These are phyloP conservation scores for Aegilops longissima DNA, from an alignment of 176 grass and related monocot genomes.

Conservation along the genomic window DNA sequence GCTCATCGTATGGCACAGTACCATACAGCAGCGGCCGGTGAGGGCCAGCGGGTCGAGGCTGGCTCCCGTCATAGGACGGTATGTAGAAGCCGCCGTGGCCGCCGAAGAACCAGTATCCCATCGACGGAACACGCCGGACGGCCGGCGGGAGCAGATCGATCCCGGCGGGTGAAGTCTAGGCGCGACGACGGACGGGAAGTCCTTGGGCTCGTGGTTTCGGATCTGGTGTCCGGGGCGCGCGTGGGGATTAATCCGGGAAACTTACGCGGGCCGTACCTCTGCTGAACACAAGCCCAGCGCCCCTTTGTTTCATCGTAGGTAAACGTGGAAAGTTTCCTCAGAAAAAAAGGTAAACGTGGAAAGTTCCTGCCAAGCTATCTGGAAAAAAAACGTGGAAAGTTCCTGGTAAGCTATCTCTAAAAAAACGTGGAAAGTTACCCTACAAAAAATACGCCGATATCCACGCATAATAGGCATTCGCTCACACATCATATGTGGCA, in stretches of 20 bases:
- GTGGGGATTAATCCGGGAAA: neutral
- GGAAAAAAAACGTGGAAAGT: no score
- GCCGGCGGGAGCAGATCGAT: neutral
- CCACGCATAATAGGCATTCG: no score
- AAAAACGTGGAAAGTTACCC: no score
- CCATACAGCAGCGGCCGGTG: neutral
- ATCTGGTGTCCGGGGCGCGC: neutral
- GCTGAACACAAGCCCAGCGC: no score
- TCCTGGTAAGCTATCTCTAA: no score
- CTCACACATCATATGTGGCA: no score
- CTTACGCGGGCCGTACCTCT: no score
- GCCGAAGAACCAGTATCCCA: neutral
- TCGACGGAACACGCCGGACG: neutral
- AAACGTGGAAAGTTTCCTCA: no score
- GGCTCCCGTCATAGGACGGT: neutral
- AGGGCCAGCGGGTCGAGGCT: neutral
- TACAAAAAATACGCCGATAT: no score
- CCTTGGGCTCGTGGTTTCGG: neutral
- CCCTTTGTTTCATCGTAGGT: no score
- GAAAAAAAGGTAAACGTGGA: no score
- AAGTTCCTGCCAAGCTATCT: no score
- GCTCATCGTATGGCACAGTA: neutral
- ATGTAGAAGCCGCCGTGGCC: neutral
- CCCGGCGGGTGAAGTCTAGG: neutral
- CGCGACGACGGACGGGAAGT: neutral